These are phyloP conservation scores for Digitaria exilis DNA, from an alignment of 202 grass and related monocot genomes.

Conservation along the genomic window DNA sequence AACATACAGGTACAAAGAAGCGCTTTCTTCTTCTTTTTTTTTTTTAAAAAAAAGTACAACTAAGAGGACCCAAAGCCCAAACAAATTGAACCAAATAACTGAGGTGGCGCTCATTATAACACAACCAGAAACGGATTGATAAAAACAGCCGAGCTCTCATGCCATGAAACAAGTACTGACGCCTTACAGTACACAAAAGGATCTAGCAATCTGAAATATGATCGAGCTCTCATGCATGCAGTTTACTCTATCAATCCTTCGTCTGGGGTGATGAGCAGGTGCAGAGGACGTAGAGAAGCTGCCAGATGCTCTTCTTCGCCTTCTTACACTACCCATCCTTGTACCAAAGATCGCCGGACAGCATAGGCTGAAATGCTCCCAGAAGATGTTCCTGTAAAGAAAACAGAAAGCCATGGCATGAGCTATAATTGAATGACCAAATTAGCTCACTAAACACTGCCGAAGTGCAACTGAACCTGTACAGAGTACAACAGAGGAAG, in stretches of 20 bases:
- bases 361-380: neutral
- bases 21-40: too few species aligned
- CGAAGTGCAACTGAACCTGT: neutral
- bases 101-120: neutral
- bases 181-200: neutral
- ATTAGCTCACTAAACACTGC: neutral
- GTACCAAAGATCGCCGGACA: neutral
- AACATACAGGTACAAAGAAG: too few species aligned
- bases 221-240: neutral
- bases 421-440: neutral
- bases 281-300: slow-evolving; percentile 31
- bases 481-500: too few species aligned
- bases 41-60: neutral
- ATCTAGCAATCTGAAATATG: neutral
- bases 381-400: slow-evolving; percentile 7
- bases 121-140: neutral
- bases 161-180: neutral
- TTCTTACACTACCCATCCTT: slow-evolving; percentile 41
- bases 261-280: slow-evolving; percentile 41
- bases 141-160: neutral
- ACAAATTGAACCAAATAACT: neutral
- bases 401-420: neutral
- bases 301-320: slow-evolving; percentile 58
- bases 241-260: neutral
- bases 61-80: neutral